Conservation (phyloP, 495 filamentous ascomycete genomes). For the Daldinia concentrica region DNA sequence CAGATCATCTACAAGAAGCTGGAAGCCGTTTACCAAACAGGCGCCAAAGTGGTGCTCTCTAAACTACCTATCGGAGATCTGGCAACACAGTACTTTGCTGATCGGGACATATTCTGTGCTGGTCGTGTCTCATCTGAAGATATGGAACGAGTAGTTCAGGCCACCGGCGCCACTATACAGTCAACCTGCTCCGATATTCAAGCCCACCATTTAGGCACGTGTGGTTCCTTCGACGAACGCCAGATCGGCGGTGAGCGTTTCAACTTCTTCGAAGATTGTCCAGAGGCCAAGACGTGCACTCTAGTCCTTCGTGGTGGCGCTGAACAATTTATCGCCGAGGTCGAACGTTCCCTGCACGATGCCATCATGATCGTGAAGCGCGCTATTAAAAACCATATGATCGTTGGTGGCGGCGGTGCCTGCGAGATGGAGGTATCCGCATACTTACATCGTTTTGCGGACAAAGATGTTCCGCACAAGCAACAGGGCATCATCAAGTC, state of each 20-base stretch:
- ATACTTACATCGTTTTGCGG: conserved; percentile 89
- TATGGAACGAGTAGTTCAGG: conserved; percentile 94
- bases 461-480: conserved; percentile 90
- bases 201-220: conserved; percentile 87
- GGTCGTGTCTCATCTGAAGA: conserved; percentile 93
- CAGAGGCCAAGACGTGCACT: conserved; percentile 94
- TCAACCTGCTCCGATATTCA: conserved; percentile 97
- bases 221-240: conserved; percentile 89
- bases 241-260: conserved; percentile 97
- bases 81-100: conserved; percentile 97
- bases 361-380: conserved; percentile 99
- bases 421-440: conserved; percentile 96
- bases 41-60: conserved; percentile 94
- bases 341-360: conserved; percentile 95
- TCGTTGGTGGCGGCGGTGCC: conserved; percentile 95
- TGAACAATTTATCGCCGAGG: conserved; percentile 98
- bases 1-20: conserved; percentile 99
- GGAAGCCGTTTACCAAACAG: conserved; percentile 89
- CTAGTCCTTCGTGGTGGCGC: conserved; percentile 93
- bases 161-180: conserved; percentile 89
- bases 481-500: conserved; percentile 97
- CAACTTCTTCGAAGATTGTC: conserved; percentile 98
- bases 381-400: conserved; percentile 88
- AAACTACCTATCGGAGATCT: conserved; percentile 98
- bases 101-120: conserved; percentile 98